Percentiles rank a stretch among this genome's conserved stretches.
These are phyloP conservation scores for Trifolium subterraneum DNA, from an alignment of 306 rosid species.

Conservation along the genomic window DNA sequence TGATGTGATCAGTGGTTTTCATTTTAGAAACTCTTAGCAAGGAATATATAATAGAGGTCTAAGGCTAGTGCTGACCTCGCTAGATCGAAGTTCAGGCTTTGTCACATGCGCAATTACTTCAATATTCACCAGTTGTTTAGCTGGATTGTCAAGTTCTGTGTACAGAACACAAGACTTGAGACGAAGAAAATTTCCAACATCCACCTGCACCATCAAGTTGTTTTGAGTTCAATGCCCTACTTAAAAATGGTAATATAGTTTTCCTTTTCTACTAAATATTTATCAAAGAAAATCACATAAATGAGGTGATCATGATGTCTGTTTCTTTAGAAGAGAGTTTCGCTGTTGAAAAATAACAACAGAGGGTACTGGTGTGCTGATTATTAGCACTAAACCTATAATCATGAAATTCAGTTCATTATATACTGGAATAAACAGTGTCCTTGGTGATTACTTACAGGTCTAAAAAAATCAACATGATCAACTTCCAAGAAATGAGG, in stretches of 20 bases:
- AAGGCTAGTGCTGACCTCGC: conserved; percentile 64
- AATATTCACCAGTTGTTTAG: conserved; percentile 70
- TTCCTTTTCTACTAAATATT: conserved; percentile 8
- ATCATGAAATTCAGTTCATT: conserved; percentile 26
- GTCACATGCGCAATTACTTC: conserved; percentile 90
- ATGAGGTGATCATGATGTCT: conserved; percentile 11
- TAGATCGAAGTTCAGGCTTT: conserved; percentile 78
- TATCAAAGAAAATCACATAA: not conserved
- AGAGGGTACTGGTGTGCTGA: not conserved
- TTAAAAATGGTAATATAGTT: conserved; percentile 10
- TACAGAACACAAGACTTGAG: conserved; percentile 80
- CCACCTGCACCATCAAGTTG: conserved; percentile 68
- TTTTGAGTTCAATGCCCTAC: conserved; percentile 20
- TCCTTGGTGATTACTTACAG: conserved; percentile 58
- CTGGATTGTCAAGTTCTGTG: conserved; percentile 67
- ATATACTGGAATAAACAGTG: not conserved
- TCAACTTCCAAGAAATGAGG: conserved; percentile 89
- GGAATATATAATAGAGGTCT: not conserved
- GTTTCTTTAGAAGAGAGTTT: conserved; percentile 11
- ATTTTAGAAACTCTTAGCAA: not conserved
- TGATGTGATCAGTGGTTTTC: not conserved
- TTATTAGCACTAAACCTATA: not conserved
- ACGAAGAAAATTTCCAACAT: conserved; percentile 87
- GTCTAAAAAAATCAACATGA: conserved; percentile 87
- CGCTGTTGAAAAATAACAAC: conserved; percentile 23